These are phyloP conservation scores for Monosporascus sp. DNA, from an alignment of 2,329 filamentous ascomycete species.

Conservation along the genomic window DNA sequence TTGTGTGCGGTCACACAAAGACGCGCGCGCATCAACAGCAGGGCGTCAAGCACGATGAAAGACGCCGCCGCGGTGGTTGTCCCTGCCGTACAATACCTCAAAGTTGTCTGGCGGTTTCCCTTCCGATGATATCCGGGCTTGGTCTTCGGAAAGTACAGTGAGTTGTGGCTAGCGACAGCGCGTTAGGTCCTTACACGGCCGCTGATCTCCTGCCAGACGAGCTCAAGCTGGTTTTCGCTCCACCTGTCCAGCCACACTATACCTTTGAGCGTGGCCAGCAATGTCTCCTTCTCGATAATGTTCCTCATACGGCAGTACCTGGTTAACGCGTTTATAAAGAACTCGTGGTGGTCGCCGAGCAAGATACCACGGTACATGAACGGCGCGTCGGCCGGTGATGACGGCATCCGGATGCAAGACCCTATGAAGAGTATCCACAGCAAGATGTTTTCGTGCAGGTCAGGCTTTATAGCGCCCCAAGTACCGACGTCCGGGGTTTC, in stretches of 20 bases:
- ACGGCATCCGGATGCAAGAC: slow-evolving; percentile 23
- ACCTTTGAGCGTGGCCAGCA: slow-evolving; percentile 18
- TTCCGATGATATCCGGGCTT: neutral
- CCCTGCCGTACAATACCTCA: neutral
- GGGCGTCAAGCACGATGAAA: neutral
- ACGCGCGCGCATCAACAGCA: neutral
- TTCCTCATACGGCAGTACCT: slow-evolving; percentile 21
- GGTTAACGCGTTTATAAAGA: slow-evolving; percentile 23
- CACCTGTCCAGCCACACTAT: slow-evolving; percentile 26
- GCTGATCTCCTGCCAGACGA: slow-evolving; percentile 23
- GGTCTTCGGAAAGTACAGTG: neutral
- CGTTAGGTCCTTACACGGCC: slow-evolving; percentile 12
- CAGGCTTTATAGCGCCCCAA: slow-evolving; percentile 8
- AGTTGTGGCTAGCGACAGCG: neutral
- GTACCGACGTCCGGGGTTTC: neutral
- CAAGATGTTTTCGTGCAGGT: slow-evolving; percentile 23
- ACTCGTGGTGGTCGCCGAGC: slow-evolving; percentile 20
- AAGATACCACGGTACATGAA: slow-evolving; percentile 10
- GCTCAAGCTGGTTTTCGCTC: slow-evolving; percentile 24
- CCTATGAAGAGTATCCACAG: slow-evolving; percentile 28
- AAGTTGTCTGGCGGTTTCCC: neutral
- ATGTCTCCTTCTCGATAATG: slow-evolving; percentile 18
- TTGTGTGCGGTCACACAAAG: neutral
- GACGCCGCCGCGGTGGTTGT: too few species aligned
- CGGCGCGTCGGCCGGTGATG: slow-evolving; percentile 3